Evolutionary conservation across 2,329 filamentous ascomycete species (phyloP).

Genomic region (Fusarium staphyleae): DNA sequence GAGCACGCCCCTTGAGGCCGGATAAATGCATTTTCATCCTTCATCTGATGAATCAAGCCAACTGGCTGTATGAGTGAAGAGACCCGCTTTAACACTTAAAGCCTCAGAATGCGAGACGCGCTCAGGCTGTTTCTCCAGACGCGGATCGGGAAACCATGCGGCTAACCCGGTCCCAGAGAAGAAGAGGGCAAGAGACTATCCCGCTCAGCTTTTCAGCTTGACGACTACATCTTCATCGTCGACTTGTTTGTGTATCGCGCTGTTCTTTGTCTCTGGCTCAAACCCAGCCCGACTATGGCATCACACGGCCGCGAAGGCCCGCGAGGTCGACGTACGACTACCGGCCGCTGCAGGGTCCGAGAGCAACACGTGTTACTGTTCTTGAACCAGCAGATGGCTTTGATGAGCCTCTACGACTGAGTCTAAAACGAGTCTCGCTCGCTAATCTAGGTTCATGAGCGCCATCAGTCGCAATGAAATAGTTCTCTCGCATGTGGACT

Average conservation of each 20-base stretch:
- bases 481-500: conserved; percentile 34
- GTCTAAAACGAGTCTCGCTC: conserved; percentile 18
- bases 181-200: background rate
- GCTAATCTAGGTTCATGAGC: conserved; percentile 8
- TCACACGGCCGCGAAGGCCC: conserved; percentile 13
- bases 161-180: background rate
- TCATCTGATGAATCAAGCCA: no score
- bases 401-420: conserved; percentile 7
- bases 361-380: conserved; percentile 12
- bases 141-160: conserved; percentile 6
- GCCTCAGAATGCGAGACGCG: conserved; percentile 1
- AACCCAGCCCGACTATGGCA: conserved; percentile 8
- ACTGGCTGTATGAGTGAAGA: no score
- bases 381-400: conserved; percentile 19
- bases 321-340: conserved; percentile 8
- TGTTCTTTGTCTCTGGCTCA: background rate
- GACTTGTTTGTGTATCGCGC: background rate
- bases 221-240: background rate
- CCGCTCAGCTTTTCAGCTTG: background rate
- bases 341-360: conserved; percentile 3
- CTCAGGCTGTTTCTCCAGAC: background rate
- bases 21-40: no score
- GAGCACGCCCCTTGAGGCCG: no score
- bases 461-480: conserved; percentile 26
- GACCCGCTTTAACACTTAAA: background rate